These are phyloP conservation scores for Aspergillus ruber DNA, from an alignment of 2,329 filamentous ascomycete genomes.

Conservation along the genomic window DNA sequence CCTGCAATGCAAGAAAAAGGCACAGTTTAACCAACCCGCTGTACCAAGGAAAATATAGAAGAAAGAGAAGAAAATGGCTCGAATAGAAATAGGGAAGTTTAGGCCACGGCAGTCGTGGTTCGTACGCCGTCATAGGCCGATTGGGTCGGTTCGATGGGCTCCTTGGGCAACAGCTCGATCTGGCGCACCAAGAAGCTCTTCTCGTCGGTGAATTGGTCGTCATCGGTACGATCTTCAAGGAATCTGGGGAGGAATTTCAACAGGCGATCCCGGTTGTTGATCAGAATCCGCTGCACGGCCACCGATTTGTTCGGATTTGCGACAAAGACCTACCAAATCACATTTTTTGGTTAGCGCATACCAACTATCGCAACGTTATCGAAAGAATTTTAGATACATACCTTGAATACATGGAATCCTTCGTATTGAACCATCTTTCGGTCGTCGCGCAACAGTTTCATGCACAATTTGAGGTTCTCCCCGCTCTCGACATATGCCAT, in stretches of 20 bases:
- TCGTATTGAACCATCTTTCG: constrained; percentile 99
- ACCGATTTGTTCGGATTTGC: constrained; percentile 98
- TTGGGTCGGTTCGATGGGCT: constrained; percentile 33
- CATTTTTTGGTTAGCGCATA: constrained; percentile 13
- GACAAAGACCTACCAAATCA: constrained; percentile 66
- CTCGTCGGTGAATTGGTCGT: constrained; percentile 98
- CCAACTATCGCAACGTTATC: background rate
- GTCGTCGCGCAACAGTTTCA: constrained; percentile 93
- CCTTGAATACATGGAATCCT: constrained; percentile 97
- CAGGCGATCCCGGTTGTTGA: constrained; percentile 91
- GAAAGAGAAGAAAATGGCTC: constrained; percentile 1
- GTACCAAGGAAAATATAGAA: constrained; percentile 1
- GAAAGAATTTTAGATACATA: constrained; percentile 21
- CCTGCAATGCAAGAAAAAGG: constrained; percentile 14
- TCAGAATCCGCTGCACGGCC: constrained; percentile 87
- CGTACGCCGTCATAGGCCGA: constrained; percentile 19
- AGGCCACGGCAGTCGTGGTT: constrained; percentile 24
- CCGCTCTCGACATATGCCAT: constrained; percentile 91
- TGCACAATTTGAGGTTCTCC: constrained; percentile 95
- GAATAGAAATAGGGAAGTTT: constrained; percentile 7
- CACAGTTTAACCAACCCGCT: constrained; percentile 1
- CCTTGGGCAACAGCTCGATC: constrained; percentile 54
- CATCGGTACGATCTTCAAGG: constrained; percentile 88
- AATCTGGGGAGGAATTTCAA: constrained; percentile 86
- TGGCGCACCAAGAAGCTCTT: constrained; percentile 95